phyloP scores from a whole-genome alignment of 768 basidiomycete genomes.

The Saitozyma sp. region DNA sequence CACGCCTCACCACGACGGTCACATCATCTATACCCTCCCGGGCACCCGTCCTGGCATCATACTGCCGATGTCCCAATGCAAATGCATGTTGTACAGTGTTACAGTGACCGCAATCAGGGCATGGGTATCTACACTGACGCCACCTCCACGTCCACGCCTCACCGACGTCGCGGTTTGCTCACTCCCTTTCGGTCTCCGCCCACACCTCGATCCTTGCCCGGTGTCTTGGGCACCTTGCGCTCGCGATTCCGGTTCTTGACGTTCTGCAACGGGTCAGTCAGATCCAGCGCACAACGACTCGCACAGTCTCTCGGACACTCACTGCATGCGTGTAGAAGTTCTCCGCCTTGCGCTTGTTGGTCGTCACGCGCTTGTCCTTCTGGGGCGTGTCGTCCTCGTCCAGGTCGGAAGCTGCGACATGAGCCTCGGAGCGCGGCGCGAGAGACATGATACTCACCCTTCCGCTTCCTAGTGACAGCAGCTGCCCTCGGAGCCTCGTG shows the following conservation, averaged over 20 bases:
- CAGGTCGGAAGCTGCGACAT: neutral
- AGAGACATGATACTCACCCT: conserved; percentile 15
- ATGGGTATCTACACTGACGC: too few relatives aligned
- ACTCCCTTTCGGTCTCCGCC: conserved; percentile 2
- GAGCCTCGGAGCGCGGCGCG: neutral
- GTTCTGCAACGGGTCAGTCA: conserved; percentile 26
- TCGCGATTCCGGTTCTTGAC: conserved; percentile 53
- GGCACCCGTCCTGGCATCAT: too few relatives aligned
- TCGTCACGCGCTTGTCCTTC: conserved; percentile 83
- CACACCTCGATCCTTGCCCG: conserved; percentile 8
- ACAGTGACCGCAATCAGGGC: too few relatives aligned
- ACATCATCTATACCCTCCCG: too few relatives aligned
- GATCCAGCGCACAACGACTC: neutral
- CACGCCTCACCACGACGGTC: too few relatives aligned
- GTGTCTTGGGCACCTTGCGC: conserved; percentile 42
- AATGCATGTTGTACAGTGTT: conserved; percentile 1
- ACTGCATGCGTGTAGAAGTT: conserved; percentile 79
- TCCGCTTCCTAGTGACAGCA: conserved; percentile 27
- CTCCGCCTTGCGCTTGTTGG: conserved; percentile 87
- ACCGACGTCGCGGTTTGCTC: too few relatives aligned
- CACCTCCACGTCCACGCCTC: too few relatives aligned
- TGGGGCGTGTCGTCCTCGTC: conserved; percentile 54
- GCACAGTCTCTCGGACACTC: neutral
- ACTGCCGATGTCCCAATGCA: too few relatives aligned
- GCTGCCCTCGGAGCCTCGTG: conserved; percentile 25